Percentiles rank a stretch among this genome's conserved stretches.
Conservation (phyloP, 1,139 yeast genomes). For the Suhomyces kunorum region DNA sequence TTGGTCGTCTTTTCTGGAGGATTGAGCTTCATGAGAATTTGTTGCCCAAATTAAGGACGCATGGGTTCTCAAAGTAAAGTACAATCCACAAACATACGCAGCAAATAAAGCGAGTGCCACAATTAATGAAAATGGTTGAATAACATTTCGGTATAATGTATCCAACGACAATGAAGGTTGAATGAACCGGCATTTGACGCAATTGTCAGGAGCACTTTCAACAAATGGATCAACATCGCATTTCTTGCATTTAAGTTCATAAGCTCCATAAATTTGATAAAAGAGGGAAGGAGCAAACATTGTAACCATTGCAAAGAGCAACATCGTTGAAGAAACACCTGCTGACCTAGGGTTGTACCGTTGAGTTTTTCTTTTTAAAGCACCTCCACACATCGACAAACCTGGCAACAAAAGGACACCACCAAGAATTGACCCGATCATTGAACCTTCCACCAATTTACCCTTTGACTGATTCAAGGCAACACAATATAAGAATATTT, state of each 20-base stretch:
- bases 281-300: constrained; percentile 93
- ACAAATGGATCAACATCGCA: constrained; percentile 28
- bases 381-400: constrained; percentile 96
- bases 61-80: constrained; percentile 92
- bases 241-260: constrained; percentile 68
- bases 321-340: constrained; percentile 95
- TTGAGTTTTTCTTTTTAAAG: constrained; percentile 86
- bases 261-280: constrained; percentile 87
- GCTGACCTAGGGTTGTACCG: constrained; percentile 95
- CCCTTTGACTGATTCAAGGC: constrained; percentile 88
- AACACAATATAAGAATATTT: constrained; percentile 86
- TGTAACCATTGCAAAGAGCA: constrained; percentile 84
- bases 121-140: constrained; percentile 78
- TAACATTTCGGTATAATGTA: constrained; percentile 60
- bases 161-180: constrained; percentile 73
- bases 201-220: constrained; percentile 32
- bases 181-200: constrained; percentile 73
- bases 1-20: constrained; percentile 24
- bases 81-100: constrained; percentile 86
- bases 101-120: constrained; percentile 81
- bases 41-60: constrained; percentile 95
- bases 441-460: constrained; percentile 92
- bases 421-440: constrained; percentile 91
- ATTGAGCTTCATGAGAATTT: constrained; percentile 37
- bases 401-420: constrained; percentile 93